phyloP scores from a whole-genome alignment of 1,139 yeast genomes.

The Zygoascus sp. region DNA sequence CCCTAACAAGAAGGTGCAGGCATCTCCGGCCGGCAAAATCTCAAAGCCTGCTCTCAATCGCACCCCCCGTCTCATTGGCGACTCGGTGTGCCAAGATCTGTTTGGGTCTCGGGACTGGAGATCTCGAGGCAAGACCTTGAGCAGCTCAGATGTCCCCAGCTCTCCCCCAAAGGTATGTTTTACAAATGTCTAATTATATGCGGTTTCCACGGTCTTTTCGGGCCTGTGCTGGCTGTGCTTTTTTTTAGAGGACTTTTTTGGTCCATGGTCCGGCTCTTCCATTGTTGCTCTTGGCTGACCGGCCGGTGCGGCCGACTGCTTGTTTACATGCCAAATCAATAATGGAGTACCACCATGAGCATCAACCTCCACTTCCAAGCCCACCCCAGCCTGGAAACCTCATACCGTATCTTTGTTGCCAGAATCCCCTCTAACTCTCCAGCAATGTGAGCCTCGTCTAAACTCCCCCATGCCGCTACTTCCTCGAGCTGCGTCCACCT shows the following conservation, averaged over 20 bases:
- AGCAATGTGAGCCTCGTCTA: slow-evolving; percentile 12
- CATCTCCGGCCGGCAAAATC: neutral
- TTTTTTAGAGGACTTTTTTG: too few relatives aligned
- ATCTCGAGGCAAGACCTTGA: neutral
- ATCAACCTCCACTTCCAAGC: too few relatives aligned
- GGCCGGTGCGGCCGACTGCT: too few relatives aligned
- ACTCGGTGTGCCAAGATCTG: slow-evolving; percentile 3
- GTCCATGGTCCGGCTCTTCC: too few relatives aligned
- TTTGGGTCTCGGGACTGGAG: slow-evolving; percentile 1
- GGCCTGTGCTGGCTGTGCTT: neutral
- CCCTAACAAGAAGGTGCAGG: slow-evolving; percentile 10
- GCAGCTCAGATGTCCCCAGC: slow-evolving; percentile 6
- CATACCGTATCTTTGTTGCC: neutral
- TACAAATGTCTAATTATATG: neutral
- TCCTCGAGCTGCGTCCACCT: slow-evolving; percentile 10
- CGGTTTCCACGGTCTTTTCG: neutral
- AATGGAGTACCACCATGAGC: too few relatives aligned
- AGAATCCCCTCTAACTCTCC: neutral
- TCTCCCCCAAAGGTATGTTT: slow-evolving; percentile 11
- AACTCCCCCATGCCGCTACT: slow-evolving; percentile 19
- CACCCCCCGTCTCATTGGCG: neutral
- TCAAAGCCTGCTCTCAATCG: neutral
- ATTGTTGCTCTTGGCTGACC: too few relatives aligned
- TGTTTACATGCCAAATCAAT: too few relatives aligned
- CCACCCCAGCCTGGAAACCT: too few relatives aligned